Conservation (phyloP, 2,329 filamentous ascomycete genomes). For the Bipolaris oryzae region DNA sequence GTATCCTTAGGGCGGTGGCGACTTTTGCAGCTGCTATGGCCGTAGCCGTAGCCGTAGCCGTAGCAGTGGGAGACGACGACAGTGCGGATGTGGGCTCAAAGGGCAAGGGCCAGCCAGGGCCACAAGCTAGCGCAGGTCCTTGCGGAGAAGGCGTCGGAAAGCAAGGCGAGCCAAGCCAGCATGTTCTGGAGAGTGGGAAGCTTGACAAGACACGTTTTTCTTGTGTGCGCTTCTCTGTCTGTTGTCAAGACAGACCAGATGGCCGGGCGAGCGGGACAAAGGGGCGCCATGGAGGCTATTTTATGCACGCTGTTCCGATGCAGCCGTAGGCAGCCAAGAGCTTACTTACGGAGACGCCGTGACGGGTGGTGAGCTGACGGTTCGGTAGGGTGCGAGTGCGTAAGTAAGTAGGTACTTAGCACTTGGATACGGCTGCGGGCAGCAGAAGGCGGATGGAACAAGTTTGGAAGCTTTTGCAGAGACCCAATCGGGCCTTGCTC, state of each 20-base stretch:
- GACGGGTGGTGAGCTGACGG: not conserved
- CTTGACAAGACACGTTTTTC: not conserved
- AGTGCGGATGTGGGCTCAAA: not conserved
- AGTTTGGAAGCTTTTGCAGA: slow-evolving; percentile 6
- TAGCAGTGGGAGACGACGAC: not conserved
- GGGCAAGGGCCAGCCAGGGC: not conserved
- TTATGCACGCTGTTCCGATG: not conserved
- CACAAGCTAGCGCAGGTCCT: slow-evolving; percentile 6
- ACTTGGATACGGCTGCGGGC: not conserved
- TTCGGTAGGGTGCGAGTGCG: not conserved
- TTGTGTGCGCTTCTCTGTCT: not conserved
- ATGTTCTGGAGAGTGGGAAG: not conserved
- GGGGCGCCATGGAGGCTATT: not conserved
- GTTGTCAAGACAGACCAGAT: not conserved
- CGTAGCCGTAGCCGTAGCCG: too few species aligned
- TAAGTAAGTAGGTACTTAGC: too few species aligned
- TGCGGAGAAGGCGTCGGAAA: slow-evolving; percentile 10
- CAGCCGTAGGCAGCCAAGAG: not conserved
- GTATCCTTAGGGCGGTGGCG: not conserved
- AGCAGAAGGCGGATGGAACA: slow-evolving; percentile 16
- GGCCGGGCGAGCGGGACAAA: not conserved
- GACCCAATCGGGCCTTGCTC: slow-evolving; percentile 10
- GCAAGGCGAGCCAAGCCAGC: slow-evolving; percentile 3
- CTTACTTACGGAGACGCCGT: not conserved
- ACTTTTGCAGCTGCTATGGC: not conserved